Evolutionary conservation across 306 rosid species (phyloP).

Genomic region (Urtica urens): DNA sequence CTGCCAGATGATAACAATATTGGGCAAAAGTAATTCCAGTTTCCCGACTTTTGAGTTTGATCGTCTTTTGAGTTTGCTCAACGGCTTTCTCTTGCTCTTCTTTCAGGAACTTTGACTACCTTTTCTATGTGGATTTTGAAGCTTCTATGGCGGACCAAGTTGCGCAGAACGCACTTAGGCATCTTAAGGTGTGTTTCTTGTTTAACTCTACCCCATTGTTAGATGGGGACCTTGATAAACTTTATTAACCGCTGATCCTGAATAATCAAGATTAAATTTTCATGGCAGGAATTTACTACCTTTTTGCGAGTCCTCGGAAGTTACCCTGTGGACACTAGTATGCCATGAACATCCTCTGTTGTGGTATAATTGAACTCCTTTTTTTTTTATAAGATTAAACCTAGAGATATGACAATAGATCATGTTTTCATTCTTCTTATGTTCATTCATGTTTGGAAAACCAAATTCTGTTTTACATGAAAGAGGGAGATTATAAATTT

Average conservation of each 20-base stretch:
- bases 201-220: constrained; percentile 2
- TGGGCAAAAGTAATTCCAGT: constrained; percentile 43
- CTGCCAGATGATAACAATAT: constrained; percentile 47
- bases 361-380: no score
- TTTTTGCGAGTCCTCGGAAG: constrained; percentile 95
- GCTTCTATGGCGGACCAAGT: constrained; percentile 90
- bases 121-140: constrained; percentile 90
- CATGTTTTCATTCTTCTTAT: no score
- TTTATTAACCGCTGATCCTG: constrained; percentile 6
- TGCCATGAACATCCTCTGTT: constrained; percentile 23
- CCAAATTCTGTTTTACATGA: no score
- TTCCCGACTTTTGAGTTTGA: neutral
- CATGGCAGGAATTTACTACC: constrained; percentile 76
- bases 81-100: constrained; percentile 17
- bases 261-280: constrained; percentile 13
- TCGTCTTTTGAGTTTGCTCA: constrained; percentile 10
- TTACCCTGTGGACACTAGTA: constrained; percentile 77
- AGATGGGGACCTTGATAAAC: no score
- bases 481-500: no score
- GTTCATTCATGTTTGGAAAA: no score
- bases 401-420: no score
- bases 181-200: constrained; percentile 48
- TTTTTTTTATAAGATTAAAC: no score
- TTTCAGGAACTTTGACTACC: constrained; percentile 79
- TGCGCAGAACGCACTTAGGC: constrained; percentile 84